phyloP scores from a whole-genome alignment of 148 eudicot species.

The Fagopyrum homotropicum region DNA sequence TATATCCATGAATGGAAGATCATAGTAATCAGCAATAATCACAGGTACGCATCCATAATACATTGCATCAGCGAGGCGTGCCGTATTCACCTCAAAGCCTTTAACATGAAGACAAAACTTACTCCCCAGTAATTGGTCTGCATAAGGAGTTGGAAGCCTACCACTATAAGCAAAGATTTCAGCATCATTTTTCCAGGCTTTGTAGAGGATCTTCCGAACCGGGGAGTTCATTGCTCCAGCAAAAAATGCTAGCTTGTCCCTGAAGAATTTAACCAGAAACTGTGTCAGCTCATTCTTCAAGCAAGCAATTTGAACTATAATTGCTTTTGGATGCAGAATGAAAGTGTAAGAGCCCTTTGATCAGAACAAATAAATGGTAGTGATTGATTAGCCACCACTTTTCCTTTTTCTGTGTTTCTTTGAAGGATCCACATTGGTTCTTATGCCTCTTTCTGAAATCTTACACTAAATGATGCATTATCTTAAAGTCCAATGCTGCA shows the following conservation, averaged over 20 bases:
- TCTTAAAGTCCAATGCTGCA: too few species aligned
- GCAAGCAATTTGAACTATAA: neutral
- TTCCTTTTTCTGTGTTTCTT: too few species aligned
- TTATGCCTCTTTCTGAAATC: too few species aligned
- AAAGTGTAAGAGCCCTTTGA: too few species aligned
- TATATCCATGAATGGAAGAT: constrained; percentile 74
- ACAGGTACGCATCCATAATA: constrained; percentile 91
- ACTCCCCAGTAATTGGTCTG: constrained; percentile 57
- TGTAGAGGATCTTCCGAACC: constrained; percentile 38
- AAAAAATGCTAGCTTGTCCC: constrained; percentile 76
- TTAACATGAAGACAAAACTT: constrained; percentile 87
- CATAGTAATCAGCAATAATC: constrained; percentile 74
- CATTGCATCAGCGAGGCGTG: constrained; percentile 78
- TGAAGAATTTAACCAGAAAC: constrained; percentile 16
- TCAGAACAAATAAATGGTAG: too few species aligned
- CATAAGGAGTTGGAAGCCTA: constrained; percentile 63
- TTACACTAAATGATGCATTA: too few species aligned
- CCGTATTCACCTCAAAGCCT: constrained; percentile 90
- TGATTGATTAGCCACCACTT: too few species aligned
- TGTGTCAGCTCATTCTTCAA: neutral
- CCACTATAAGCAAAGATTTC: constrained; percentile 44
- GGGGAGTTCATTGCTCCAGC: constrained; percentile 79
- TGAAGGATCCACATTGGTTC: too few species aligned
- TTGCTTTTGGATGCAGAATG: too few species aligned
- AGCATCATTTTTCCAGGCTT: constrained; percentile 50